Conservation (phyloP, 306 rosid species). For the Senna siamea region DNA sequence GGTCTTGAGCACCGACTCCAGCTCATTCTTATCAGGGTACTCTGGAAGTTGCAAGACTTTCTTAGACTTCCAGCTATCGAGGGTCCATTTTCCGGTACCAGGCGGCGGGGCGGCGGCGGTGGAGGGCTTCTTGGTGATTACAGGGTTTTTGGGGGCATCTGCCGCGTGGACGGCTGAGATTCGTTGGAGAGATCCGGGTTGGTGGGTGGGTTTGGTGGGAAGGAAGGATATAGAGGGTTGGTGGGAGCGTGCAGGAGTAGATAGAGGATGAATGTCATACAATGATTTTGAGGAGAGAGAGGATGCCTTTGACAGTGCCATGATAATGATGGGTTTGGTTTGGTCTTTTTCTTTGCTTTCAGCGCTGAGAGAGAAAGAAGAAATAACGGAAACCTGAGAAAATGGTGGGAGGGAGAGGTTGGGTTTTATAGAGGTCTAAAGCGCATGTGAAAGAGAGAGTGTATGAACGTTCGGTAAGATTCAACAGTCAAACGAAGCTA, state of each 20-base stretch:
- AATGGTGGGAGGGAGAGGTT: not conserved
- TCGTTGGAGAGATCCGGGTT: slow-evolving; percentile 37
- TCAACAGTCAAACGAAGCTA: not conserved
- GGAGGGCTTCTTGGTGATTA: slow-evolving; percentile 30
- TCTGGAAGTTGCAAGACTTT: slow-evolving; percentile 69
- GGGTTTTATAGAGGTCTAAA: slow-evolving; percentile 8
- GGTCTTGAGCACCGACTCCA: slow-evolving; percentile 59
- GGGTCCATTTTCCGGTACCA: slow-evolving; percentile 47
- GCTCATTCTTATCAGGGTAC: slow-evolving; percentile 60
- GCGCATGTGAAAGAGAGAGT: not conserved
- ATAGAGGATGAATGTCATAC: slow-evolving; percentile 37
- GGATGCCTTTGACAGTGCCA: slow-evolving; percentile 59
- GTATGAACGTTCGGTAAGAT: not conserved
- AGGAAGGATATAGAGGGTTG: slow-evolving; percentile 48
- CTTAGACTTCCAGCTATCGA: slow-evolving; percentile 69
- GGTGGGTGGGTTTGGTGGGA: slow-evolving; percentile 38
- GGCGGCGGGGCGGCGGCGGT: not conserved
- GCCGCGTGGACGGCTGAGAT: slow-evolving; percentile 70
- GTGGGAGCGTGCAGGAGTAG: slow-evolving; percentile 44
- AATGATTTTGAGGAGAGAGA: slow-evolving; percentile 59
- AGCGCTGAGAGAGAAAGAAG: not conserved
- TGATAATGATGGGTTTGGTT: slow-evolving; percentile 13
- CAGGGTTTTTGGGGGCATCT: slow-evolving; percentile 42
- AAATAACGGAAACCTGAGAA: not conserved
- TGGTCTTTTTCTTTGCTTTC: not conserved